Base-by-base conservation (phyloP, 139 green algal genomes). In the Closterium sp. region DNA sequence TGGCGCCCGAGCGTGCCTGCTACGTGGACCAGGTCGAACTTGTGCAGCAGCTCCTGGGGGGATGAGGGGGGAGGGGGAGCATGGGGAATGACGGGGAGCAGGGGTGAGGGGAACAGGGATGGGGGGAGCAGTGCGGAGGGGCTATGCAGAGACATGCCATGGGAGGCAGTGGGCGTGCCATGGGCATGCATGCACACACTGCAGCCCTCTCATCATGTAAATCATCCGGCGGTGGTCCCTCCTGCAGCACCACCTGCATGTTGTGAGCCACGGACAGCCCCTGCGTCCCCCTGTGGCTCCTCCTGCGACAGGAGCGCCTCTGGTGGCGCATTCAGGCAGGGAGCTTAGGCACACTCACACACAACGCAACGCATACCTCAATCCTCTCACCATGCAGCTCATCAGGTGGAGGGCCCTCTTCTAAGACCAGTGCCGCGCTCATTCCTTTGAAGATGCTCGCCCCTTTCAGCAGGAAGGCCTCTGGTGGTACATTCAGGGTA, bases 1-100 rank as follows among this genome's bases (percentile, higher is more conserved):
- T 35, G 34, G 33, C 83, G 35, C 21, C 92, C 92, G 23, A 33
- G 28, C 4, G 92, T 93, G 92, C 91, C 7, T 28, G 32, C 25
- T 0, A 94, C 92, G 23, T 93, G 33, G 23, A 35, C 64, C 92
- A 94, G 84, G 86, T 86, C 25, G 23, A 94, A 94, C 66, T 93
- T 91, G 9, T 35, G 33, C 33, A 94, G 90, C 33, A 94, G 89
- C 85, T 38, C 92, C 92, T 94, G 89, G 35, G 34, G 34, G 34
- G 87, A 5, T 16, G 87, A 35, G 34, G 19, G 35, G 87, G 33
- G 87, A 33, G 87, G 34, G n/a, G n/a, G 84, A 33, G 16, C 9
- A 38, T 33, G 9, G 10, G 81, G 34, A 86, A 28, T n/a, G 87
- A 33, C 33, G 36, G 25, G 87, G 7, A 9, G 3, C 10, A 89